These are phyloP conservation scores for Eucalyptus cloeziana DNA, from an alignment of 345 rosid species.

Conservation along the genomic window DNA sequence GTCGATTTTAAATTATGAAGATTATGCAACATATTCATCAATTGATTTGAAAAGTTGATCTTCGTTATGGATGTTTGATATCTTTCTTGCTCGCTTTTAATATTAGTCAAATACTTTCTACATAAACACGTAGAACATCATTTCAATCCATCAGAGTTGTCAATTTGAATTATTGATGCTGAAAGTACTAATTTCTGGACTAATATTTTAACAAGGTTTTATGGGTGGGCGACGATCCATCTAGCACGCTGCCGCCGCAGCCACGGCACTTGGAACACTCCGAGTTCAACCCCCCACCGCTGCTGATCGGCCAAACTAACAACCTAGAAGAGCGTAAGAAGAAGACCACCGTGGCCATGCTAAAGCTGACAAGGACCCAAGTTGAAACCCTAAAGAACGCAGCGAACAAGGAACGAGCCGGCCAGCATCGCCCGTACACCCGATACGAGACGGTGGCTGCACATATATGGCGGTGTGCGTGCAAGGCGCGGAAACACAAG, in stretches of 20 bases:
- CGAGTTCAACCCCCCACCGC: conserved; percentile 31
- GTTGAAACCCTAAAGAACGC: conserved; percentile 25
- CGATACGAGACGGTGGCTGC: conserved; percentile 21
- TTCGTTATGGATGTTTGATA: background rate
- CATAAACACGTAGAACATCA: background rate
- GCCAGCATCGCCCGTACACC: conserved; percentile 16
- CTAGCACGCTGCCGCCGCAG: background rate
- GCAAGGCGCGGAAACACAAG: conserved; percentile 21
- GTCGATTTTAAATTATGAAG: background rate
- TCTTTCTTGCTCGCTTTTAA: background rate
- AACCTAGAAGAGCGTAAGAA: conserved; percentile 24
- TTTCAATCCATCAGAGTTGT: background rate
- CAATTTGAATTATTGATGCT: background rate
- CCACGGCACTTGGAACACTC: conserved; percentile 3
- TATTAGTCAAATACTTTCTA: background rate
- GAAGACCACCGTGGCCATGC: conserved; percentile 28
- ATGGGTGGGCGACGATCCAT: background rate
- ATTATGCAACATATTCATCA: background rate
- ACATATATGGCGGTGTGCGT: conserved; percentile 23
- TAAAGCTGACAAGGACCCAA: conserved; percentile 25
- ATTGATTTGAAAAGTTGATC: background rate
- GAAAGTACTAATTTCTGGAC: background rate
- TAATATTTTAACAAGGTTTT: background rate
- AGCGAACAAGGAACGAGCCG: conserved; percentile 11
- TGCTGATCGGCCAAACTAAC: conserved; percentile 23